Conservation (phyloP, 2,329 filamentous ascomycete genomes). For the Neofusicoccum kwambonambiense region DNA sequence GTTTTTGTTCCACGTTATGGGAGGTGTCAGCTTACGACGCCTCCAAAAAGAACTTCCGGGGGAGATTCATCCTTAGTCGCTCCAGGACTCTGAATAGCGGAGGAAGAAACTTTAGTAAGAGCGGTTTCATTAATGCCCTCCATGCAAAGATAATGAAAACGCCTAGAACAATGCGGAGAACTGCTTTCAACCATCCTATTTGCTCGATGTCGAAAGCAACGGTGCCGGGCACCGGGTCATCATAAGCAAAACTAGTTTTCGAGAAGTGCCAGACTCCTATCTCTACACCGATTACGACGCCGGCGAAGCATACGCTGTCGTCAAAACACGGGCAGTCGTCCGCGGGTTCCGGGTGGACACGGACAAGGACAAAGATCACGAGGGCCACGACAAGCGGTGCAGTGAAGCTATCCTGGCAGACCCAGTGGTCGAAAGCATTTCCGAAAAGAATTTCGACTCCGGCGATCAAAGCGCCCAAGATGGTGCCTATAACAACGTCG, state of each 20-base stretch:
- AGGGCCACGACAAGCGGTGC: constrained; percentile 64
- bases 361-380: constrained; percentile 71
- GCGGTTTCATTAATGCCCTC: constrained; percentile 86
- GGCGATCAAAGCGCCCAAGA: constrained; percentile 68
- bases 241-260: constrained; percentile 54
- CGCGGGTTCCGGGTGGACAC: constrained; percentile 91
- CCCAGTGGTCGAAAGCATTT: constrained; percentile 65
- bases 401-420: constrained; percentile 56
- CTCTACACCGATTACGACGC: constrained; percentile 82
- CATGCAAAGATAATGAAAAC: constrained; percentile 84
- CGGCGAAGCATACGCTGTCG: constrained; percentile 90
- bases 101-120: constrained; percentile 73
- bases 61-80: constrained; percentile 73
- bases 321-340: constrained; percentile 98
- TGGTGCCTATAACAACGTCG: constrained; percentile 79
- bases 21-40: constrained; percentile 59
- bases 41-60: constrained; percentile 85
- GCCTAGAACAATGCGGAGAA: constrained; percentile 71
- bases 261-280: constrained; percentile 81
- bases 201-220: constrained; percentile 65
- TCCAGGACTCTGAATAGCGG: constrained; percentile 87
- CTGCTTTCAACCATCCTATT: constrained; percentile 64
- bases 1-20: constrained; percentile 5
- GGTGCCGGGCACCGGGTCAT: constrained; percentile 56
- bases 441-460: constrained; percentile 56